phyloP scores from a whole-genome alignment of 441 rosid species.

The Bruguiera hainesii region DNA sequence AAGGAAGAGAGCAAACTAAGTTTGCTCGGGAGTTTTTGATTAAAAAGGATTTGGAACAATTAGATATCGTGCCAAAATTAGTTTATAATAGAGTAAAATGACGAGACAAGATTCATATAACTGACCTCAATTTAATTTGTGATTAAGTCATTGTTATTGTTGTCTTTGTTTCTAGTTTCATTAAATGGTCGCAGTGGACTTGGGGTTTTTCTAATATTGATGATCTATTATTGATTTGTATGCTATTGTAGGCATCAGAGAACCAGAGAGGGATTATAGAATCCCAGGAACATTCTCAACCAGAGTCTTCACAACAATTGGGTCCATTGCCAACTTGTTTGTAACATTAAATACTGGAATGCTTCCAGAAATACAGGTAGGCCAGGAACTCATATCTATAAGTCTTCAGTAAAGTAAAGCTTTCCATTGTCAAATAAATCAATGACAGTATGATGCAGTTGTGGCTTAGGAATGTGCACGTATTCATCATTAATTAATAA shows the following conservation, averaged over 20 bases:
- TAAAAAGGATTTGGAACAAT: too few species aligned
- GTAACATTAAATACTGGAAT: conserved; percentile 91
- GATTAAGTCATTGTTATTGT: background rate
- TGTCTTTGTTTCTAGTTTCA: conserved; percentile 1
- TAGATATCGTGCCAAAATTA: too few species aligned
- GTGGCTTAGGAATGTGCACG: too few species aligned
- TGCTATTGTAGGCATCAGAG: conserved; percentile 45
- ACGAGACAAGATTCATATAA: too few species aligned
- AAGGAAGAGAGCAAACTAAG: too few species aligned
- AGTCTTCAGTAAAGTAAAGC: background rate
- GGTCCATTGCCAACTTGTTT: conserved; percentile 77
- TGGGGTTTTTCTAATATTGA: conserved; percentile 1
- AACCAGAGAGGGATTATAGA: conserved; percentile 73
- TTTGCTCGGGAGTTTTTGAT: too few species aligned
- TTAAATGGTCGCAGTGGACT: background rate
- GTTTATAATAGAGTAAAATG: too few species aligned
- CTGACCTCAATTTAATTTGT: background rate
- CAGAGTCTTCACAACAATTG: conserved; percentile 62
- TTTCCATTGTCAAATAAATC: too few species aligned
- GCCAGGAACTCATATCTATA: background rate
- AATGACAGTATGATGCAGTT: too few species aligned
- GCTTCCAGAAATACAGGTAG: conserved; percentile 96
- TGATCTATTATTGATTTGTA: background rate
- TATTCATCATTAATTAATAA: too few species aligned
- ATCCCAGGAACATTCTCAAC: conserved; percentile 44